Percentiles rank a stretch among this genome's conserved stretches.
Conservation (phyloP, 2,329 filamentous ascomycete species). For the Colletotrichum sidae region DNA sequence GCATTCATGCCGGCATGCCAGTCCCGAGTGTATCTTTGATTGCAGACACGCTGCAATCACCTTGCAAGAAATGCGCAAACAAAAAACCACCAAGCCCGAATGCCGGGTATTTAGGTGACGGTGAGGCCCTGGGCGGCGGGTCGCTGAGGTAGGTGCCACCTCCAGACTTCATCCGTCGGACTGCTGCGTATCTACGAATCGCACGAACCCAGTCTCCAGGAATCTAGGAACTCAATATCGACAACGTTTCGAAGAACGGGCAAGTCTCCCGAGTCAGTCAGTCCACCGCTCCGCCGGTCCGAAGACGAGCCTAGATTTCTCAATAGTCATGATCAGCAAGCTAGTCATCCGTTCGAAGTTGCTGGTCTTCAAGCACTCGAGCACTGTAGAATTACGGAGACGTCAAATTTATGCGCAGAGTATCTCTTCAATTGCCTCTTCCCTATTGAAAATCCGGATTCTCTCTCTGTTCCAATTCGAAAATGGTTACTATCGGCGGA, state of each 20-base stretch:
- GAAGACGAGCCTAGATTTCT: background rate
- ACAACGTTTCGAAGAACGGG: background rate
- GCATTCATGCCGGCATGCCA: no score
- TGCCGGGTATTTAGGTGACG: slow-evolving; percentile 3
- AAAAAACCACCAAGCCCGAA: no score
- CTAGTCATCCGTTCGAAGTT: no score
- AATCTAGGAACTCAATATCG: background rate
- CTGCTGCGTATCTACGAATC: slow-evolving; percentile 5
- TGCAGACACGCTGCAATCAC: no score
- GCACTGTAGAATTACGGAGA: no score
- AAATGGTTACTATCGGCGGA: slow-evolving; percentile 9
- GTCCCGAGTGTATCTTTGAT: no score
- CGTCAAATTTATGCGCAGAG: no score
- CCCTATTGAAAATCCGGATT: background rate
- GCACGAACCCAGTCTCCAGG: background rate
- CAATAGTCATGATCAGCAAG: no score
- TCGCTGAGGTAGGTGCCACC: slow-evolving; percentile 18
- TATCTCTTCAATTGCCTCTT: slow-evolving; percentile 3
- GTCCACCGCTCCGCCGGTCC: background rate
- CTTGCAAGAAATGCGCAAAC: background rate
- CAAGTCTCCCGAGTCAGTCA: slow-evolving; percentile 13
- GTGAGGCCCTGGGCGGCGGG: background rate
- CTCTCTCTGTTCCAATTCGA: slow-evolving; percentile 9
- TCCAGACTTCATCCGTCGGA: background rate
- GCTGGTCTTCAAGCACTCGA: no score